Evolutionary conservation across 306 rosid genomes (phyloP).

Genomic region (Prunus davidiana): DNA sequence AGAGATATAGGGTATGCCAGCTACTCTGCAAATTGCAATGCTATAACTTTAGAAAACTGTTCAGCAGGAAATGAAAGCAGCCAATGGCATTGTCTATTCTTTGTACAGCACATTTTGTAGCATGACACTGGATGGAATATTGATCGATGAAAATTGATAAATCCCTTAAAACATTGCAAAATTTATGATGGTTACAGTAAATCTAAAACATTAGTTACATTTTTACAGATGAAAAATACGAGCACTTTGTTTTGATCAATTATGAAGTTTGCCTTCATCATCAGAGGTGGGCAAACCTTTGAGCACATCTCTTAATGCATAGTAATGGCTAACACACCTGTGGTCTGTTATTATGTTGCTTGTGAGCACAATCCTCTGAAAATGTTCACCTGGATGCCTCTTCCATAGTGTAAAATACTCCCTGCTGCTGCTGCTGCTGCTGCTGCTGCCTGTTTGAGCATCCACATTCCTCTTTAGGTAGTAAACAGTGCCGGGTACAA

Average conservation of each 20-base stretch:
- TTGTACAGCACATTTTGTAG: not conserved
- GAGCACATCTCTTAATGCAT: constrained; percentile 90
- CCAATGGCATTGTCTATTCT: not conserved
- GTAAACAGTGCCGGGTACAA: constrained; percentile 78
- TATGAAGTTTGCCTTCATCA: constrained; percentile 50
- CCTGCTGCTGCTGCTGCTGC: constrained; percentile 4
- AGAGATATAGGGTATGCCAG: not conserved
- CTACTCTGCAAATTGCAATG: not conserved
- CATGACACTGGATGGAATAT: not conserved
- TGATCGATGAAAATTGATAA: not conserved
- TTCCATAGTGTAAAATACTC: constrained; percentile 64
- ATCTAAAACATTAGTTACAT: not conserved
- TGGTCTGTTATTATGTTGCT: constrained; percentile 81
- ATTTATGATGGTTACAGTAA: not conserved
- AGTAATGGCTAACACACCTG: constrained; percentile 75
- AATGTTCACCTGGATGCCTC: constrained; percentile 80
- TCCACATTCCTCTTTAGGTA: constrained; percentile 65
- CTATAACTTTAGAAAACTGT: not conserved
- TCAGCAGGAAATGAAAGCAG: not conserved
- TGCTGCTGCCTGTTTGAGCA: constrained; percentile 15
- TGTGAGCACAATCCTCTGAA: constrained; percentile 70
- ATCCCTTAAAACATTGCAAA: not conserved
- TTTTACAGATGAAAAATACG: not conserved
- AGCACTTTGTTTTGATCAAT: constrained; percentile 11
- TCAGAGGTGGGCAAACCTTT: constrained; percentile 60